Conservation (phyloP, 441 rosid genomes). For the Mallotus japonicus region DNA sequence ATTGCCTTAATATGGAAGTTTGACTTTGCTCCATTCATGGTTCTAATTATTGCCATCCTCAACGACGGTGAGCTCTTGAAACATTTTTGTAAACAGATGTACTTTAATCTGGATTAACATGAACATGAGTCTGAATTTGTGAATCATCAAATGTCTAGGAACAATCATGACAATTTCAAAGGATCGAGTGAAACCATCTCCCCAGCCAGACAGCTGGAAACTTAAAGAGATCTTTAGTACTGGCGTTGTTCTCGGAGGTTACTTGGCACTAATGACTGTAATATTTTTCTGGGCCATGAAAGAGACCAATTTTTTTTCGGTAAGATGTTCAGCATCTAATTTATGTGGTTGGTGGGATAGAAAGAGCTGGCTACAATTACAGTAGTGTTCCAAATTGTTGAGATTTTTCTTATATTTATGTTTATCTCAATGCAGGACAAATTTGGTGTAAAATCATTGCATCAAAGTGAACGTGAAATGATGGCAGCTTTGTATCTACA, state of each 20-base stretch:
- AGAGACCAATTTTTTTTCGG: constrained; percentile 72
- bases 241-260: constrained; percentile 80
- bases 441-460: constrained; percentile 58
- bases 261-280: constrained; percentile 83
- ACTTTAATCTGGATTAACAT: not conserved
- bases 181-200: constrained; percentile 88
- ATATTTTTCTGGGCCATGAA: constrained; percentile 75
- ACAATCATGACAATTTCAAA: constrained; percentile 94
- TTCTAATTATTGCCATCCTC: constrained; percentile 76
- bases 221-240: constrained; percentile 75
- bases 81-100: not conserved
- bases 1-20: constrained; percentile 87
- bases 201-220: constrained; percentile 90
- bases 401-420: not conserved
- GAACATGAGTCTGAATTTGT: constrained; percentile 15
- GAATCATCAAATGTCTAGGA: constrained; percentile 35
- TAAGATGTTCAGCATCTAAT: constrained; percentile 27
- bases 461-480: constrained; percentile 41
- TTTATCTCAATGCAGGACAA: constrained; percentile 40
- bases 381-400: not conserved
- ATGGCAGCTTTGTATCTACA: constrained; percentile 83
- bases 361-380: constrained; percentile 7
- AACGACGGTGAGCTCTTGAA: constrained; percentile 65
- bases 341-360: too few relatives aligned
- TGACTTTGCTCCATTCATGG: constrained; percentile 87